Base-by-base conservation (phyloP, 345 rosid species). In the Brassica carinata region DNA sequence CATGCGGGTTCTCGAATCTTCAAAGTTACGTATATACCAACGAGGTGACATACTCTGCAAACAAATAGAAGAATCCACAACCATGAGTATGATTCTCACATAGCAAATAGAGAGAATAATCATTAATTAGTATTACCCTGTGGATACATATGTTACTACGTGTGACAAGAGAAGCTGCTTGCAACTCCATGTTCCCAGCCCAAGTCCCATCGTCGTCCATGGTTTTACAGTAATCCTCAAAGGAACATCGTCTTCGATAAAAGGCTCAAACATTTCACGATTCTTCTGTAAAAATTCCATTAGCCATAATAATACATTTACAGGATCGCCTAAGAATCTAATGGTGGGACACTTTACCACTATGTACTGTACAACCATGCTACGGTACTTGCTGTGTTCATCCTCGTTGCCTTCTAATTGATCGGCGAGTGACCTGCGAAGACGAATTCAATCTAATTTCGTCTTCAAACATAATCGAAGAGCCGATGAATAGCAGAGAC, bases 101-200 rank as follows among this genome's bases (percentile, higher is more conserved):
- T 17, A 57, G 62, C 26, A 57, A 17, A 57, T 0, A 57, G 8
- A 57, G 10, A 17, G 59, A 53, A 45, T 11, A 8, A 8, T 40
- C 63, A 74, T 27, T 48, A 58, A 80, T 57, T 77, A 17, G 6
- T 55, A 15, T 55, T 74, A 95, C 99, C 89, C 90, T 85, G 78
- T 95, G 98, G 72, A 95, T 89, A 87, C 98, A 95, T 61, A 90
- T 90, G 80, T 95, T 95, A 85, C 89, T 75, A 51, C 40, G 88
- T 0, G 93, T 89, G 75, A 93, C 97, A 77, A 93, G 97, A 78
- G 99, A 95, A 84, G 96, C 92, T 64, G 99, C 98, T 61, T 93
- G 99, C 82, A 93, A 74, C 75, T 95, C 99, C 96, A 95, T 91
- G 83, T 95, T 92, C 68, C 99, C 98, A 38, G 97, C 98, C 98